A percentile compares a stretch with the other conserved stretches of the same genome.
phyloP scores from a whole-genome alignment of 169 alveolate species.

The Plasmodium vivax region DNA sequence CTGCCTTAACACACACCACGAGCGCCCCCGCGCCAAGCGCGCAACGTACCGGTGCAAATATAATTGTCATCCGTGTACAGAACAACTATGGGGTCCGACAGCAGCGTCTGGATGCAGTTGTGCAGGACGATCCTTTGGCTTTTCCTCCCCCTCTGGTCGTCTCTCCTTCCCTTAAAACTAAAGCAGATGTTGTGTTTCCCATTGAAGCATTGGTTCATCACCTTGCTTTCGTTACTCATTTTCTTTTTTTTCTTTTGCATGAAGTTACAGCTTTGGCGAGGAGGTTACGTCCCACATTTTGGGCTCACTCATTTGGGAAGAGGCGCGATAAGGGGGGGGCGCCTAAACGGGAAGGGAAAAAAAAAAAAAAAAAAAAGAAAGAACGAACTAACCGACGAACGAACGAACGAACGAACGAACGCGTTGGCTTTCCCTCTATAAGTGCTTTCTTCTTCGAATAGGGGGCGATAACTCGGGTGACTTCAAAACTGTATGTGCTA shows the following conservation, averaged over 20 bases:
- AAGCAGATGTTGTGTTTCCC: conserved; percentile 11
- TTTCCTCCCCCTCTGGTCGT: conserved; percentile 13
- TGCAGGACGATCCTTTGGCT: conserved; percentile 29
- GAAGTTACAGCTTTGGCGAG: background rate
- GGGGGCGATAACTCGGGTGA: background rate
- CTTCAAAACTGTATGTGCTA: background rate
- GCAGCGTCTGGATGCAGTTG: conserved; percentile 67
- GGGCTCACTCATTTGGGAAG: background rate
- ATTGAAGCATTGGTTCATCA: conserved; percentile 60
- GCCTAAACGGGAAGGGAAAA: background rate
- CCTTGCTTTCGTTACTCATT: conserved; percentile 37
- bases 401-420: too few relatives aligned
- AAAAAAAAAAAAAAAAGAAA: too few relatives aligned
- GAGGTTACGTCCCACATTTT: background rate
- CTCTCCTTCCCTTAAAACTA: background rate
- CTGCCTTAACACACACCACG: background rate
- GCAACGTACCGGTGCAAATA: conserved; percentile 63
- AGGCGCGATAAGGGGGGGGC: background rate
- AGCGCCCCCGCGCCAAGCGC: background rate
- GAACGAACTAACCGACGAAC: too few relatives aligned
- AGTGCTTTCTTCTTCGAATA: background rate
- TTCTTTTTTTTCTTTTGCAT: background rate
- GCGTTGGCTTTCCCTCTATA: background rate
- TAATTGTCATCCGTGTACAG: conserved; percentile 67
- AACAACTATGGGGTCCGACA: conserved; percentile 75